These are phyloP conservation scores for Talaromyces sp. DNA, from an alignment of 2,329 filamentous ascomycete genomes.

Conservation along the genomic window DNA sequence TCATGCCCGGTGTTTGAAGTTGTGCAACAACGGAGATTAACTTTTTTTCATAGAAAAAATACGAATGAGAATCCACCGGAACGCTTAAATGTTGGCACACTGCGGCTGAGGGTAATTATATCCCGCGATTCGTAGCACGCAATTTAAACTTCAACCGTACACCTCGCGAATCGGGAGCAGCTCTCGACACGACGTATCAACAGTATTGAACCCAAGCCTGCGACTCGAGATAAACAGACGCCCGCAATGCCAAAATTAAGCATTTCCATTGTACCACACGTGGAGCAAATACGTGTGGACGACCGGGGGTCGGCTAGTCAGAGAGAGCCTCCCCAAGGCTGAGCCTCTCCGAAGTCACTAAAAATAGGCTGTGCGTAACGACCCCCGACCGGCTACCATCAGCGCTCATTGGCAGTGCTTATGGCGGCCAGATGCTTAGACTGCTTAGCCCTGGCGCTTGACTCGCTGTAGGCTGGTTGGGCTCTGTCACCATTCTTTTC, in stretches of 20 bases:
- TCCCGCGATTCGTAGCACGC: not conserved
- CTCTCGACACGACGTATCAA: not conserved
- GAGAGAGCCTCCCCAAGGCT: not conserved
- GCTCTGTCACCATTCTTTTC: not conserved
- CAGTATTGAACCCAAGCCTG: not conserved
- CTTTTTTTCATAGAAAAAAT: not conserved
- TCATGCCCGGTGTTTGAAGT: not conserved
- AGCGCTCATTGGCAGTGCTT: not conserved
- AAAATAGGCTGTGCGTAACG: not conserved
- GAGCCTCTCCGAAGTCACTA: not conserved
- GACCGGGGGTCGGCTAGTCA: not conserved
- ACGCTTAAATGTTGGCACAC: not conserved
- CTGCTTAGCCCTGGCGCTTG: not conserved
- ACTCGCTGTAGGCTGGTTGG: not conserved
- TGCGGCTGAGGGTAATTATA: not conserved
- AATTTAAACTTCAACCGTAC: not conserved
- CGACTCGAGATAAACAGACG: not conserved
- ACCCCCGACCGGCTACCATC: not conserved
- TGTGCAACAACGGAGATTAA: not conserved
- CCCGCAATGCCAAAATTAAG: not conserved
- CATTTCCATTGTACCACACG: not conserved
- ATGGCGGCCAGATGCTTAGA: not conserved
- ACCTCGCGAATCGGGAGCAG: not conserved
- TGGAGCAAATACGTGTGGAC: not conserved
- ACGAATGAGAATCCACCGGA: not conserved